Base-by-base conservation (phyloP, 352 stramenopile genomes). In the Pythium periplocum region DNA sequence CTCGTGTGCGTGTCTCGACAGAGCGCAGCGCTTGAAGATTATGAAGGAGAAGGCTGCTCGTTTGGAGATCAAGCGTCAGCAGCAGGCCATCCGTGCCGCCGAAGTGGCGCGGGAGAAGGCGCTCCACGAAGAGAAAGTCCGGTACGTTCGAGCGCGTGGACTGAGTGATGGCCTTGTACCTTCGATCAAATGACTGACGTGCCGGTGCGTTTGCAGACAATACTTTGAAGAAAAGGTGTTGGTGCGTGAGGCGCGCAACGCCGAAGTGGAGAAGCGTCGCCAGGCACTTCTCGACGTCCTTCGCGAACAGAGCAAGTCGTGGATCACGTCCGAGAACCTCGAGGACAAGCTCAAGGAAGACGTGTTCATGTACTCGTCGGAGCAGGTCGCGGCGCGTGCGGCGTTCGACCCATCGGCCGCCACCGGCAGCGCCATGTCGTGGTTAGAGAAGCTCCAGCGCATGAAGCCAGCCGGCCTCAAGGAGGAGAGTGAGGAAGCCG, bases 1-100 rank as follows among this genome's bases (percentile, higher is more conserved):
- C 17, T 26, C 17, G 17, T 26, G 17, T 26, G 17, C 17, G 17
- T 26, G 17, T 26, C 17, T 26, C 17, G 17, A 6, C 49, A 91
- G 81, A 54, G 67, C 82, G 12, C 78, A 94, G 59, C 79, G 81
- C 43, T 59, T 78, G 61, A 89, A 81, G 60, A 90, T 94, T 53
- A 86, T 91, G 75, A 92, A 92, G 68, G 81, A 83, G 51, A 94
- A 94, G 74, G 81, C 83, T 7, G 79, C 81, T 46, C 79, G 83
- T 62, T 75, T 94, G 72, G 81, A 88, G 59, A 86, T 91, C 61
- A 94, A 94, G 74, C 81, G 79, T 31, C 81, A 94, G 68, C 77
- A 92, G 64, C 81, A 94, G 68, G 81, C 70, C 30, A 86, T 92
- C 45, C 81, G 83, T 43, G 83, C 83, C 41, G 75, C 83, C 63